phyloP scores from a whole-genome alignment of 176 grass and related monocot genomes.

The Oryza officinalis region DNA sequence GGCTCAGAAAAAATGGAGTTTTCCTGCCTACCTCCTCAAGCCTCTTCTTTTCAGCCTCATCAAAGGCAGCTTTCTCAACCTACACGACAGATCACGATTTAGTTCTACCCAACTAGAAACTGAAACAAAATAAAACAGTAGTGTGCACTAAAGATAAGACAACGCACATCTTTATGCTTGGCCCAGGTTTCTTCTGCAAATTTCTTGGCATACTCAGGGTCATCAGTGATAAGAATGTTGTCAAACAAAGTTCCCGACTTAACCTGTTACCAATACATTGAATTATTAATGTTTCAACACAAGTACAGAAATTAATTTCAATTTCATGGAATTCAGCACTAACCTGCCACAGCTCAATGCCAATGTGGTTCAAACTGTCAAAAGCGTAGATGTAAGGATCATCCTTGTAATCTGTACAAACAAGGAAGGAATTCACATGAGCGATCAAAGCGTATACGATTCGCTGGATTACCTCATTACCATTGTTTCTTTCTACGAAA shows the following conservation, averaged over 20 bases:
- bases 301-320: not conserved
- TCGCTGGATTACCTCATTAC: not conserved
- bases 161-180: constrained; percentile 59
- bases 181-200: constrained; percentile 70
- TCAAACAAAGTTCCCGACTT: constrained; percentile 75
- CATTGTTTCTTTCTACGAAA: not conserved
- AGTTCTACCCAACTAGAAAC: not conserved
- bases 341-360: constrained; percentile 83
- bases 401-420: constrained; percentile 61
- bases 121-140: not conserved
- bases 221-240: constrained; percentile 63
- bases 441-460: not conserved
- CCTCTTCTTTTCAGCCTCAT: constrained; percentile 73
- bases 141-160: not conserved
- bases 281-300: not conserved
- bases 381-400: constrained; percentile 66
- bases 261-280: constrained; percentile 29
- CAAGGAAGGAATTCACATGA: constrained; percentile 11
- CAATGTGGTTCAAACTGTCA: constrained; percentile 58
- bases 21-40: constrained; percentile 53
- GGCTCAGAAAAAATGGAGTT: not conserved
- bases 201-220: constrained; percentile 67
- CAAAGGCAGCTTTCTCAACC: constrained; percentile 83
- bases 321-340: not conserved
- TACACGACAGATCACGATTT: constrained; percentile 18